Conservation (phyloP, 805 yeast genomes). For the Pichia exigua region DNA sequence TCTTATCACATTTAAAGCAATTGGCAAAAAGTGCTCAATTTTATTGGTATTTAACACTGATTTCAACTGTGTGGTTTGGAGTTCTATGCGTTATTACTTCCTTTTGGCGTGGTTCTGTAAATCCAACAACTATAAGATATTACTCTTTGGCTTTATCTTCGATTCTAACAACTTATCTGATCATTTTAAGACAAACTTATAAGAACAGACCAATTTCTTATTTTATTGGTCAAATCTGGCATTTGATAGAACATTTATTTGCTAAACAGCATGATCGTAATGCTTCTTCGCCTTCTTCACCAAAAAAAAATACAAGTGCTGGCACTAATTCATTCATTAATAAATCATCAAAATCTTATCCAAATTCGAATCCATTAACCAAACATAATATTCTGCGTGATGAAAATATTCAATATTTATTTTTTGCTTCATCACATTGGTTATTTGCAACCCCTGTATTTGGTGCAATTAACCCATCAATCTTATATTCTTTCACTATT, state of each 20-base stretch:
- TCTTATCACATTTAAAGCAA: slow-evolving; percentile 8
- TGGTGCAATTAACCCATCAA: slow-evolving; percentile 27
- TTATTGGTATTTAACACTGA: slow-evolving; percentile 64
- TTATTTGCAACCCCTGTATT: slow-evolving; percentile 22
- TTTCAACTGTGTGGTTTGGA: slow-evolving; percentile 38
- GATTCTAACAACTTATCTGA: slow-evolving; percentile 51
- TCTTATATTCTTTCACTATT: slow-evolving; percentile 51
- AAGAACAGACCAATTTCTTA: slow-evolving; percentile 31
- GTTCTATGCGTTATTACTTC: slow-evolving; percentile 33
- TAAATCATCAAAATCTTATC: not conserved
- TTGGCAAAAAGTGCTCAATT: slow-evolving; percentile 46
- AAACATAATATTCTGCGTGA: slow-evolving; percentile 30
- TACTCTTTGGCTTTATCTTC: slow-evolving; percentile 40
- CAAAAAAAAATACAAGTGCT: not conserved
- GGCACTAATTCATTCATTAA: not conserved
- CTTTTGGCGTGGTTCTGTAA: slow-evolving; percentile 30
- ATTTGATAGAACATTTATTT: slow-evolving; percentile 1
- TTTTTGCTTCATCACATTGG: slow-evolving; percentile 33
- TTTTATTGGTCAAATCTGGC: slow-evolving; percentile 20
- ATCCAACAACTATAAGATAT: slow-evolving; percentile 27
- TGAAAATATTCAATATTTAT: slow-evolving; percentile 59
- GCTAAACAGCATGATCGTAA: not conserved
- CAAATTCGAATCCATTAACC: not conserved
- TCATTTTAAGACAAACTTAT: slow-evolving; percentile 55
- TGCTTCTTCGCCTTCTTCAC: not conserved